Conservation (phyloP, 192 early-diverging fungal genomes). For the Entomortierella chlamydospora region DNA sequence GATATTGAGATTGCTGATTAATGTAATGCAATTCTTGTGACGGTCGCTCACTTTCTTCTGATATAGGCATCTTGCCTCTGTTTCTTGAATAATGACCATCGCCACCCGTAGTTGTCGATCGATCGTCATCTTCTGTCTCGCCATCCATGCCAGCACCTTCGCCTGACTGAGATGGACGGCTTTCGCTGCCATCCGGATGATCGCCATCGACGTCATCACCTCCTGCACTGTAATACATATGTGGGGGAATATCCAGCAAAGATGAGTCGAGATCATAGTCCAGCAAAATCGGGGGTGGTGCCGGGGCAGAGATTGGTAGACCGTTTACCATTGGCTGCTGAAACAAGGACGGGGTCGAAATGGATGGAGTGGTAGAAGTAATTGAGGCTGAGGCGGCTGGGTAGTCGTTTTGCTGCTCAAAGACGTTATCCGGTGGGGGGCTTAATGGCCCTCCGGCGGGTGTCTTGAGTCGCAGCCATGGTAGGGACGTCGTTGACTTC, state of each 20-base stretch:
- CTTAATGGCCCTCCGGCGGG: neutral
- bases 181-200: conserved; percentile 11
- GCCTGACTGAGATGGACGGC: conserved; percentile 1
- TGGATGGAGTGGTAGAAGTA: conserved; percentile 7
- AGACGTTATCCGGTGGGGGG: neutral
- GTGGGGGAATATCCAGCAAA: conserved; percentile 24
- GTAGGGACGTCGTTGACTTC: conserved; percentile 20
- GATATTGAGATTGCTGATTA: neutral
- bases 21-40: neutral
- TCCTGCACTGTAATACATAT: conserved; percentile 46
- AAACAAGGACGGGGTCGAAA: conserved; percentile 15
- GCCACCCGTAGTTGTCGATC: conserved; percentile 15
- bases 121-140: conserved; percentile 27
- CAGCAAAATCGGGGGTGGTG: conserved; percentile 41
- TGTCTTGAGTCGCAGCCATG: conserved; percentile 34
- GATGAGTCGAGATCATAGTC: conserved; percentile 30
- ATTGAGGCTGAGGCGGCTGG: conserved; percentile 7
- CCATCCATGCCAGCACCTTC: conserved; percentile 10
- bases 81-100: neutral
- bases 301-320: conserved; percentile 13
- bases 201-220: conserved; percentile 52
- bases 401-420: conserved; percentile 7
- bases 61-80: conserved; percentile 7
- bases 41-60: neutral
- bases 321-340: conserved; percentile 34